These are phyloP conservation scores for Botrytis paeoniae DNA, from an alignment of 2,329 filamentous ascomycete species.

Conservation along the genomic window DNA sequence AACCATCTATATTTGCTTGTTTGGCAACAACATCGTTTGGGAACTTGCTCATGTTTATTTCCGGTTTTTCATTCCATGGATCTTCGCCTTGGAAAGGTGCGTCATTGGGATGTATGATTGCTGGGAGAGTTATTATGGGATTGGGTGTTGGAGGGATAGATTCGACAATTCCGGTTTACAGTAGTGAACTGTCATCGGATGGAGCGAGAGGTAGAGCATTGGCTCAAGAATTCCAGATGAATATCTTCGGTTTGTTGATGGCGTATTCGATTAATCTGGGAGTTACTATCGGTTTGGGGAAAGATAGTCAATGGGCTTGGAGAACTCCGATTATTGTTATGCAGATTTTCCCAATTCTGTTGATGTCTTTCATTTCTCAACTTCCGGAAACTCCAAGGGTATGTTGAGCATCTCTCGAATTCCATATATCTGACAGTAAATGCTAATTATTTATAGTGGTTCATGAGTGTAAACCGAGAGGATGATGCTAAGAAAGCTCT, in stretches of 20 bases:
- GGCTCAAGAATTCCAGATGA: slow-evolving; percentile 62
- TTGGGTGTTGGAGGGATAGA: slow-evolving; percentile 60
- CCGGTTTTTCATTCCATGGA: slow-evolving; percentile 47
- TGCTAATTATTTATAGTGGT: slow-evolving; percentile 42
- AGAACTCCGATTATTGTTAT: slow-evolving; percentile 58
- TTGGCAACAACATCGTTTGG: slow-evolving; percentile 52
- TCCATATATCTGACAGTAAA: neutral
- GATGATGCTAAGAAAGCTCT: slow-evolving; percentile 51
- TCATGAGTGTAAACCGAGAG: slow-evolving; percentile 48
- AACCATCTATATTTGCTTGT: slow-evolving; percentile 53
- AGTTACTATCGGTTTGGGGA: slow-evolving; percentile 52
- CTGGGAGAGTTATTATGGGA: slow-evolving; percentile 48
- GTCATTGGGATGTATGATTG: slow-evolving; percentile 43
- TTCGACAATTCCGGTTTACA: slow-evolving; percentile 58
- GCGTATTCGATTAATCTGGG: slow-evolving; percentile 58
- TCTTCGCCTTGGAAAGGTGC: slow-evolving; percentile 46
- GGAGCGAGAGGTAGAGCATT: slow-evolving; percentile 55
- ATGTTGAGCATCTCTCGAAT: neutral
- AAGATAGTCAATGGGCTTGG: slow-evolving; percentile 60
- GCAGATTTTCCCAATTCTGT: slow-evolving; percentile 55
- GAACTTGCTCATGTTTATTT: slow-evolving; percentile 58
- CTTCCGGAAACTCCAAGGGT: slow-evolving; percentile 55
- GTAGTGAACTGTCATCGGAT: slow-evolving; percentile 54
- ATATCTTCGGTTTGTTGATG: slow-evolving; percentile 60
- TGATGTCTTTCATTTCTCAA: slow-evolving; percentile 50